Evolutionary conservation across 257 asterid species (phyloP).

Genomic region (Lantana camara): DNA sequence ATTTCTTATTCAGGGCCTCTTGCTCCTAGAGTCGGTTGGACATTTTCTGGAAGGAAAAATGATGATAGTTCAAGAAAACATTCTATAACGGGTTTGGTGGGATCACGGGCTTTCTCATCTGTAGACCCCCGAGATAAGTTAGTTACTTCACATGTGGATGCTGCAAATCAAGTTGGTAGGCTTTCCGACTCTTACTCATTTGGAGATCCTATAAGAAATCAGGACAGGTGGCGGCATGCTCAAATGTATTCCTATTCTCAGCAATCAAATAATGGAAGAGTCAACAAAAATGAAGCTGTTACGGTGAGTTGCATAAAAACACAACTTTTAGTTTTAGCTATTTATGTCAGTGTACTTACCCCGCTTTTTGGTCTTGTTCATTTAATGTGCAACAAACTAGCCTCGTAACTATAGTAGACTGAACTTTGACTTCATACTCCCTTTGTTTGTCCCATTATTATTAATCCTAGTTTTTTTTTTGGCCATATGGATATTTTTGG

Average conservation of each 20-base stretch:
- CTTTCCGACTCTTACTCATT: slow-evolving; percentile 44
- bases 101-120: slow-evolving; percentile 52
- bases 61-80: slow-evolving; percentile 37
- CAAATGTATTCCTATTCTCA: slow-evolving; percentile 45
- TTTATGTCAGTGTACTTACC: too few relatives aligned
- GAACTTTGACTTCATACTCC: too few relatives aligned
- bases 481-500: too few relatives aligned
- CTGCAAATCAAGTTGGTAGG: slow-evolving; percentile 39
- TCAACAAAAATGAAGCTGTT: slow-evolving; percentile 41
- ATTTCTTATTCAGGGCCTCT: slow-evolving; percentile 71
- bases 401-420: too few relatives aligned
- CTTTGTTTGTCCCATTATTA: too few relatives aligned
- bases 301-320: slow-evolving; percentile 42
- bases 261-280: slow-evolving; percentile 43
- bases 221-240: slow-evolving; percentile 37
- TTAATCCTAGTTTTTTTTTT: too few relatives aligned
- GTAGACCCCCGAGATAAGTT: slow-evolving; percentile 42
- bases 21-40: slow-evolving; percentile 57
- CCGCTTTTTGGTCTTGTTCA: too few relatives aligned
- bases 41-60: slow-evolving; percentile 42
- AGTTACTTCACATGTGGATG: slow-evolving; percentile 34
- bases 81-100: slow-evolving; percentile 50
- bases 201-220: slow-evolving; percentile 46
- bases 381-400: too few relatives aligned
- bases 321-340: background rate